A percentile compares a stretch with the other conserved stretches of the same genome.
Conservation (phyloP, 495 filamentous ascomycete genomes). For the Schizothecium vesticola region DNA sequence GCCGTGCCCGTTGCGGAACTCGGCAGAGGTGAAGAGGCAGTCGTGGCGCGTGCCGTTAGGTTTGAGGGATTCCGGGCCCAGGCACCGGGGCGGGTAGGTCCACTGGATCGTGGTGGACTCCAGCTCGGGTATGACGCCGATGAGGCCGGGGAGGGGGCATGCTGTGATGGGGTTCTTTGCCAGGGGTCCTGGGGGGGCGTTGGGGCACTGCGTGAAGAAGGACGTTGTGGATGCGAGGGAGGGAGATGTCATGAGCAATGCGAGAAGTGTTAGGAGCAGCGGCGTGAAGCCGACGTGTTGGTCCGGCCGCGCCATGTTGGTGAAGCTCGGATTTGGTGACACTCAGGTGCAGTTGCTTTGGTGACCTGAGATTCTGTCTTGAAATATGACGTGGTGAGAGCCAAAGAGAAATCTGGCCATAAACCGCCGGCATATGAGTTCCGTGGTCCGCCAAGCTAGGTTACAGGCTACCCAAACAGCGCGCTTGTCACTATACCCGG, state of each 20-base stretch:
- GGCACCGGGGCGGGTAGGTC: constrained; percentile 16
- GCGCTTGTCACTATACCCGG: neutral
- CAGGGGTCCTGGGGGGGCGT: neutral
- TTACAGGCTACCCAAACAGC: neutral
- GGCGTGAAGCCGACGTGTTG: neutral
- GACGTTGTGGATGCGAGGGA: neutral
- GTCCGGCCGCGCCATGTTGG: neutral
- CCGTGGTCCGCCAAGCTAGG: neutral
- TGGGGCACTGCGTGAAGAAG: neutral
- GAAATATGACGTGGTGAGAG: neutral
- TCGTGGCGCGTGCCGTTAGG: constrained; percentile 11
- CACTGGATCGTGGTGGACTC: constrained; percentile 9
- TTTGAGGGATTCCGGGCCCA: neutral
- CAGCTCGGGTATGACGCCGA: constrained; percentile 4
- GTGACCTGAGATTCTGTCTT: neutral
- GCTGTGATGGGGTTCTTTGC: neutral
- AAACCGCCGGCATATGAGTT: neutral
- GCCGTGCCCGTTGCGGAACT: constrained; percentile 31
- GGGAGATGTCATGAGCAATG: neutral
- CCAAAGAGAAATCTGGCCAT: neutral
- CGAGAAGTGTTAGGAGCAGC: neutral
- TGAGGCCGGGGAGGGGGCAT: constrained; percentile 3
- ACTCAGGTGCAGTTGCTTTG: neutral
- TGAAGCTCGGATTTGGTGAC: neutral
- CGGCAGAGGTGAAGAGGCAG: constrained; percentile 31